A percentile compares a stretch with the other conserved stretches of the same genome.
Conservation (phyloP, 1,284 basidiomycete genomes). For the Moniliella sp. region DNA sequence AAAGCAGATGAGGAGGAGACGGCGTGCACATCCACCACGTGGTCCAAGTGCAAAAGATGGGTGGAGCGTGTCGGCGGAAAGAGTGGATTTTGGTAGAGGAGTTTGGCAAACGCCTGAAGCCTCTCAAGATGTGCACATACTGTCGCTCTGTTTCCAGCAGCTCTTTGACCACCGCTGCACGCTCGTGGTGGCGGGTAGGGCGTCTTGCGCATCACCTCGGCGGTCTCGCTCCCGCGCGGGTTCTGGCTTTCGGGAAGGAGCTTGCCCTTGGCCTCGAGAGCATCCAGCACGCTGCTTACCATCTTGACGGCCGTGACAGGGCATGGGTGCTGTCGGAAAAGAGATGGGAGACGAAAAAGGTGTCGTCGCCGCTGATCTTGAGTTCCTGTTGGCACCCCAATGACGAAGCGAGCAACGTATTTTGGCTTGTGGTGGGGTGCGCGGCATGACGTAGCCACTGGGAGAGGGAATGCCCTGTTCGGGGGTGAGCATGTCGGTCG, state of each 20-base stretch:
- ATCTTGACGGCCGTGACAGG: constrained; percentile 84
- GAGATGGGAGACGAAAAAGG: constrained; percentile 47
- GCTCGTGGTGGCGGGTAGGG: too few relatives aligned
- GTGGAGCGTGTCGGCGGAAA: constrained; percentile 87
- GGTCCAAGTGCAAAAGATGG: constrained; percentile 81
- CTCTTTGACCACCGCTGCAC: constrained; percentile 60
- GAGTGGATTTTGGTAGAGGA: constrained; percentile 53
- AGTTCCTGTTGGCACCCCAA: constrained; percentile 39
- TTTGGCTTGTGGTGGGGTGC: too few relatives aligned
- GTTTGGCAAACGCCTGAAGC: constrained; percentile 41
- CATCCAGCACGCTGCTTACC: constrained; percentile 65
- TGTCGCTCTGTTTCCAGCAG: constrained; percentile 84
- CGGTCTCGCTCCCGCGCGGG: constrained; percentile 14
- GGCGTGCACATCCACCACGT: constrained; percentile 89
- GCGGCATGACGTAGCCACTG: too few relatives aligned
- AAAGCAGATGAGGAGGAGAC: constrained; percentile 81
- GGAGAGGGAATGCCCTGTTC: too few relatives aligned
- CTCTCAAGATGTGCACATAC: constrained; percentile 91
- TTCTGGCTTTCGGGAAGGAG: constrained; percentile 13
- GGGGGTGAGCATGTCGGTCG: not conserved
- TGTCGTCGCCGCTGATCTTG: constrained; percentile 37
- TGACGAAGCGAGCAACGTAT: constrained; percentile 41
- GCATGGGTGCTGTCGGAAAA: constrained; percentile 79
- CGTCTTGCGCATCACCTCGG: constrained; percentile 36
- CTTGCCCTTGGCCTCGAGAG: constrained; percentile 53